Evolutionary conservation across 495 filamentous ascomycete species (phyloP), one percentile per base, ranked within the genome.

Genomic region (Cladorrhinum samala): DNA sequence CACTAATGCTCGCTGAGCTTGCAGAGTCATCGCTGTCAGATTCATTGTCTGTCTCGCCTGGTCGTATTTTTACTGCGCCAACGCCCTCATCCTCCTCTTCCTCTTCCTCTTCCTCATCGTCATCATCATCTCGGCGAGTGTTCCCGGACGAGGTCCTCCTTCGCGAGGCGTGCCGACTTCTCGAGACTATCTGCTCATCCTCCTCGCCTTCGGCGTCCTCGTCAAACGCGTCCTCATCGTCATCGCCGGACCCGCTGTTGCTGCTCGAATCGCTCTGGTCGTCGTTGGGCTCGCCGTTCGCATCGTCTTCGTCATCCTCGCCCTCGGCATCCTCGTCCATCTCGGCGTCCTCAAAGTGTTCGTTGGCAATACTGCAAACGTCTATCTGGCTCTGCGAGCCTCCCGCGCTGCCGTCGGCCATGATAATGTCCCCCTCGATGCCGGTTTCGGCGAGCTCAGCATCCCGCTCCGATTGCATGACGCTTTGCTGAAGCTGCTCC

Each of bases 11-110:
- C 13, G 47, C 58, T 11, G 52, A 50, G 40, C 54, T 55, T 1
- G 55, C 54, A 9, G 55, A 62, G 2, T 68, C 46, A 14, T 39
- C 52, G 38, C 62, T 63, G 18, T 66, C 58, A 4, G 78, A 60
- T 41, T 77, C 58, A 50, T 77, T 66, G 39, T 77, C 71, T 2
- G 75, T 76, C 17, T 77, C 71, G 41, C 79, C 76, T 8, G 82
- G 81, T 48, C 75, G 74, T 24, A 86, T 76, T 61, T 90, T 89
- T 6, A 91, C 87, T 16, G 87, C 85, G 1, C 85, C 85, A 45
- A 91, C 87, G 16, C 83, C 80, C 63, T 88, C 87, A 21, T 74
- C 69, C 25, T 77, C 76, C 17, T 74, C 72, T 41, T 70, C 73
- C 24, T 80, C 75, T 18, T 73, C 75, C 13, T 75, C 75, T 3